A percentile compares a stretch with the other conserved stretches of the same genome.
These are phyloP conservation scores for Mortierella sp. DNA, from an alignment of 371 early-diverging fungal species.

Conservation along the genomic window DNA sequence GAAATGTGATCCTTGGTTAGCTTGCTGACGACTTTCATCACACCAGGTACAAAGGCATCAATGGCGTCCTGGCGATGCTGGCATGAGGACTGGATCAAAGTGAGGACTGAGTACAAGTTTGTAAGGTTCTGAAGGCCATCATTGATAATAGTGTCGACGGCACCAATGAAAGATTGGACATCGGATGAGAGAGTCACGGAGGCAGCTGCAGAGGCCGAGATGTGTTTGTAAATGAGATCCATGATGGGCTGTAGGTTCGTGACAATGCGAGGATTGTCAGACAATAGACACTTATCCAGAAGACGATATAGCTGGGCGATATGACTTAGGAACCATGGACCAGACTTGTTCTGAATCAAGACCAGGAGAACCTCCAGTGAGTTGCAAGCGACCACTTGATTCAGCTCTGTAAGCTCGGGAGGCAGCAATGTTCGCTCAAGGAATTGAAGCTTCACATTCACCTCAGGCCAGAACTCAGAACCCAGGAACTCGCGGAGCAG, in stretches of 20 bases:
- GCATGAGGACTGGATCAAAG: constrained; percentile 78
- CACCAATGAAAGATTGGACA: constrained; percentile 48
- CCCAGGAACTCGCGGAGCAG: constrained; percentile 70
- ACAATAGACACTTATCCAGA: constrained; percentile 74
- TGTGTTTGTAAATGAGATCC: constrained; percentile 63
- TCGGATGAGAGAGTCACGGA: constrained; percentile 36
- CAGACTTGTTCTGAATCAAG: constrained; percentile 67
- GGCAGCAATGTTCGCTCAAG: constrained; percentile 53
- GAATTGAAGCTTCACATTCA: constrained; percentile 52
- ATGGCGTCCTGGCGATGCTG: constrained; percentile 74
- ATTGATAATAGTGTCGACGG: constrained; percentile 58
- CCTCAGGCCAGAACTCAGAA: constrained; percentile 60
- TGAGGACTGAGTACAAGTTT: constrained; percentile 76
- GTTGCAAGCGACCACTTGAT: constrained; percentile 62
- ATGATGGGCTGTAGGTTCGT: constrained; percentile 75
- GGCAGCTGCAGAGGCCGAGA: constrained; percentile 30
- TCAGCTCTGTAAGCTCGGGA: constrained; percentile 55
- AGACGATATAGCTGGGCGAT: constrained; percentile 72
- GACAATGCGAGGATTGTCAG: constrained; percentile 72
- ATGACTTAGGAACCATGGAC: constrained; percentile 75
- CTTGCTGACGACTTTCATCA: constrained; percentile 86
- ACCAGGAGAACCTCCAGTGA: constrained; percentile 77
- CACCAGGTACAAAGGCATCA: constrained; percentile 76
- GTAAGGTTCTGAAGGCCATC: constrained; percentile 69
- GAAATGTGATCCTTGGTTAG: constrained; percentile 83